Conservation (phyloP, 1,284 basidiomycete genomes). For the Pterulicium gracile region DNA sequence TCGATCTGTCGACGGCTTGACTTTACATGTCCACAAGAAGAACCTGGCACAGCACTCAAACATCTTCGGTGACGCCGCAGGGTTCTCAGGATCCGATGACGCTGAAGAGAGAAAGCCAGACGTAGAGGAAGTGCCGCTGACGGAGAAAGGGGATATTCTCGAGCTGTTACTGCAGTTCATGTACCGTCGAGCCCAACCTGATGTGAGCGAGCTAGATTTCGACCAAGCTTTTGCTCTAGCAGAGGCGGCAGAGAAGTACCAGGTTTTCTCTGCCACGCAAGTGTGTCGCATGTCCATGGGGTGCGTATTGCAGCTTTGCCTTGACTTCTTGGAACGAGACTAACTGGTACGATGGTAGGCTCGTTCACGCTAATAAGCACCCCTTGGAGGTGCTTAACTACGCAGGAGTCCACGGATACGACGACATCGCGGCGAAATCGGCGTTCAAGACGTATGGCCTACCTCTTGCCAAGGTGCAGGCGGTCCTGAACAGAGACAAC, state of each 20-base stretch:
- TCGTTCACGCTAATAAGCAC: background rate
- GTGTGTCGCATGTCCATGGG: background rate
- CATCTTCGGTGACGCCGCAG: background rate
- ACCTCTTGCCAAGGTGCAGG: too few species aligned
- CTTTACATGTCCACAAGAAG: background rate
- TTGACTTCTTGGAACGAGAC: background rate
- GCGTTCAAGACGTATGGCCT: too few species aligned
- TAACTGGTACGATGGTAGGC: background rate
- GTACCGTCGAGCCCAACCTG: slow-evolving; percentile 9
- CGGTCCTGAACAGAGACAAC: too few species aligned
- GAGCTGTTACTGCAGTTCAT: slow-evolving; percentile 12
- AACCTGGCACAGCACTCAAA: background rate
- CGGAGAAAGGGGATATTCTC: slow-evolving; percentile 9
- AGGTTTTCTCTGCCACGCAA: slow-evolving; percentile 1
- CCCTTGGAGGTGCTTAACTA: background rate
- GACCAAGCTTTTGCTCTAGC: slow-evolving; percentile 5
- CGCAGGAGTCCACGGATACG: background rate
- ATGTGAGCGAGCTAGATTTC: slow-evolving; percentile 8
- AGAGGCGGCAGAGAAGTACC: slow-evolving; percentile 13
- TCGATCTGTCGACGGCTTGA: background rate
- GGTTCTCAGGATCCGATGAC: background rate
- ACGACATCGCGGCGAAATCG: background rate
- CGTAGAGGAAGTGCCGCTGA: slow-evolving; percentile 7
- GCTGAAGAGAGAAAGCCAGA: background rate
- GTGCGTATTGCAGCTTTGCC: background rate